These are phyloP conservation scores for Linnemannia zychae DNA, from an alignment of 192 early-diverging fungal species.

Conservation along the genomic window DNA sequence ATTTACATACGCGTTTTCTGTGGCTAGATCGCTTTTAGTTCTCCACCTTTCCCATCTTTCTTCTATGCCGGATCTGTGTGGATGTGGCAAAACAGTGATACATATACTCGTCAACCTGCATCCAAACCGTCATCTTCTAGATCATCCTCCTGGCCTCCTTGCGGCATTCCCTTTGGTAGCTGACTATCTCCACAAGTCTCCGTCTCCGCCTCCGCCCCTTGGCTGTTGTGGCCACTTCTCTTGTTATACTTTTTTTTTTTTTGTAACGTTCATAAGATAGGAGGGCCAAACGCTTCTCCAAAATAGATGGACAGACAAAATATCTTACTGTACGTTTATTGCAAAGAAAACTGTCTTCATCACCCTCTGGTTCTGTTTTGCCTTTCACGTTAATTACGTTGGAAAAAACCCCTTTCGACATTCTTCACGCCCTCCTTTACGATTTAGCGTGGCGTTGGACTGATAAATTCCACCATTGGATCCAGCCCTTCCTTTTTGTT, in stretches of 20 bases:
- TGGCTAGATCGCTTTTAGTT: neutral
- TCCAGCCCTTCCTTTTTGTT: neutral
- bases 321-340: neutral
- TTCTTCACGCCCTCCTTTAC: neutral
- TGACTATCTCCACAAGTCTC: neutral
- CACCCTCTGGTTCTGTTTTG: neutral
- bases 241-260: neutral
- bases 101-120: neutral
- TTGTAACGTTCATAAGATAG: neutral
- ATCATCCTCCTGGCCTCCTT: neutral
- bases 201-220: neutral
- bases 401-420: neutral
- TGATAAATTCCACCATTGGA: neutral
- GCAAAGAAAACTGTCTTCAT: neutral
- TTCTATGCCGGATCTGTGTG: neutral
- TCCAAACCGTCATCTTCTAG: neutral
- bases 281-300: neutral
- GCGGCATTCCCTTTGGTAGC: neutral
- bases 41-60: conserved; percentile 6
- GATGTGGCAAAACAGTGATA: no score
- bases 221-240: neutral
- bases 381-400: neutral
- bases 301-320: neutral
- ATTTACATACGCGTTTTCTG: neutral
- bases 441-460: conserved; percentile 1